Conservation (phyloP, 441 rosid species). For the Flueggea neowawraea region DNA sequence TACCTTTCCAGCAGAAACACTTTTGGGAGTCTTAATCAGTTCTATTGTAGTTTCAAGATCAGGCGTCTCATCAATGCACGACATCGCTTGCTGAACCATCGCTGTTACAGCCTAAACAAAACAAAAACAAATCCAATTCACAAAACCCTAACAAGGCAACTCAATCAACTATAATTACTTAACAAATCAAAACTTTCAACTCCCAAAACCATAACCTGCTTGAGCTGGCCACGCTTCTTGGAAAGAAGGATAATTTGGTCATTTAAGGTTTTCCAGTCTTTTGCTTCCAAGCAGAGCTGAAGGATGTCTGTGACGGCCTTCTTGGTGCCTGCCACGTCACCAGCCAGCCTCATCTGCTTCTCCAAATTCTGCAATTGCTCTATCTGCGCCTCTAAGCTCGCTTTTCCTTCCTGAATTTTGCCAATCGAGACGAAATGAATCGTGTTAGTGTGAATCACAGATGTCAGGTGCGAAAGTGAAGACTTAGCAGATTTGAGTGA, state of each 20-base stretch:
- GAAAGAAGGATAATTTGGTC: conserved; percentile 83
- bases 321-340: conserved; percentile 80
- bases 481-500: too few relatives aligned
- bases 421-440: too few relatives aligned
- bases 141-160: background rate
- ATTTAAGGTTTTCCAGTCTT: conserved; percentile 82
- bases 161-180: too few relatives aligned
- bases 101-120: conserved; percentile 79
- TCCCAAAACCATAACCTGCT: conserved; percentile 50
- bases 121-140: background rate
- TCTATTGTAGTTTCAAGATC: conserved; percentile 85
- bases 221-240: conserved; percentile 94
- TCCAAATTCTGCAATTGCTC: conserved; percentile 84
- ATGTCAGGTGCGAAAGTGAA: too few relatives aligned
- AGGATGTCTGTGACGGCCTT: conserved; percentile 77
- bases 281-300: conserved; percentile 79
- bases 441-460: too few relatives aligned
- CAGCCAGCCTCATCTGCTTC: conserved; percentile 90
- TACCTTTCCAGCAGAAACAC: conserved; percentile 97
- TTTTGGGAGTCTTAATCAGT: conserved; percentile 80
- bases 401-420: conserved; percentile 48
- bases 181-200: too few relatives aligned
- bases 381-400: conserved; percentile 58
- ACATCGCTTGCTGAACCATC: conserved; percentile 99
- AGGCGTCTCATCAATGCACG: conserved; percentile 89